phyloP scores from a whole-genome alignment of 345 rosid species.

The Gossypioides kirkii region DNA sequence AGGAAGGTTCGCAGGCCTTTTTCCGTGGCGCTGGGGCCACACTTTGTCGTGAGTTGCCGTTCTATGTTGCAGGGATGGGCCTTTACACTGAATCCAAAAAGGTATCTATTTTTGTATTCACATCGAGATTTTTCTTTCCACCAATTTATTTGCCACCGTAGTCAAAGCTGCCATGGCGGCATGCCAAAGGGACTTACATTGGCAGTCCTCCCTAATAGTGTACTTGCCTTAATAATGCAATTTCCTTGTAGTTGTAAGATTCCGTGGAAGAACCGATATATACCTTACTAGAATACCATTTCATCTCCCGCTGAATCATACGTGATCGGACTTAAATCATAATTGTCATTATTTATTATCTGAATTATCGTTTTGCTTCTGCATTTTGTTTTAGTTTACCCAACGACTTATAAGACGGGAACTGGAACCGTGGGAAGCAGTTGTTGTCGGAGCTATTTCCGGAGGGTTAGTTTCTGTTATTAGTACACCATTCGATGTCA shows the following conservation, averaged over 20 bases:
- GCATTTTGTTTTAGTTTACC: slow-evolving; percentile 43
- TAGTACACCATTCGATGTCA: slow-evolving; percentile 94
- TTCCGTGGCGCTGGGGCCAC: slow-evolving; percentile 98
- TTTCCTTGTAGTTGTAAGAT: too few relatives aligned
- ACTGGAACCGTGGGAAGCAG: slow-evolving; percentile 89
- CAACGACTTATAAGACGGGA: slow-evolving; percentile 70
- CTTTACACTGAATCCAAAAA: slow-evolving; percentile 92
- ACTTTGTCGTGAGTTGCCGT: slow-evolving; percentile 93
- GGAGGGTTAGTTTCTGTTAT: slow-evolving; percentile 90
- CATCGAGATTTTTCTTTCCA: neutral
- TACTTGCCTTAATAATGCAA: too few relatives aligned
- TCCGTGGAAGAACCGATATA: too few relatives aligned
- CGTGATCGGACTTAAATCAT: too few relatives aligned
- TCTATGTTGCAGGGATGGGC: slow-evolving; percentile 93
- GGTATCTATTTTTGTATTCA: slow-evolving; percentile 32
- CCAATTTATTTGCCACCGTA: neutral
- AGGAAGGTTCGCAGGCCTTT: slow-evolving; percentile 86
- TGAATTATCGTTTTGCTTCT: neutral
- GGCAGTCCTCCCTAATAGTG: too few relatives aligned
- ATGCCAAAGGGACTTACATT: too few relatives aligned
- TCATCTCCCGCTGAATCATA: too few relatives aligned
- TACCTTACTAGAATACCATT: too few relatives aligned
- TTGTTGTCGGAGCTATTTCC: slow-evolving; percentile 81
- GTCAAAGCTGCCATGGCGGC: neutral
- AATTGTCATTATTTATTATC: too few relatives aligned